Evolutionary conservation across 371 early-diverging fungal species (phyloP), one percentile per base, ranked within the genome.

Genomic region (Syncephalastrum sp.): DNA sequence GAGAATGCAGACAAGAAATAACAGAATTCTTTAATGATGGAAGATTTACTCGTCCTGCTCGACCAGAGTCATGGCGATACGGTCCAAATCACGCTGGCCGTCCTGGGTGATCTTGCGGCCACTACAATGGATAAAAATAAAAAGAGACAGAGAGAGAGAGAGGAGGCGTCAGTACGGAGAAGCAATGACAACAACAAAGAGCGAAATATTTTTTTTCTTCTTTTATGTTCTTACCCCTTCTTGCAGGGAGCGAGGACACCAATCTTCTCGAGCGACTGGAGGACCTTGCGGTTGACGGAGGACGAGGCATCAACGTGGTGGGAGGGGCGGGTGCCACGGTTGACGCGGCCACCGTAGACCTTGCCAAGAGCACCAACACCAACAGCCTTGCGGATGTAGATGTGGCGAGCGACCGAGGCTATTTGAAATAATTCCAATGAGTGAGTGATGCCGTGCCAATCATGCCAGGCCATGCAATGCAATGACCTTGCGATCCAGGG

Each of bases 261-360:
- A 68, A 99, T 88, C 91, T 96, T 94, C 87, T 97, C 98, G 60
- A 99, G 85, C 58, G 95, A 86, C 85, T 99, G 98, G 62, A 99
- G 82, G 61, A 90, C 91, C 87, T 95, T 95, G 77, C 99, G 91
- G 74, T 88, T 85, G 67, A 97, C 83, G 74, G 94, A 91, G 66
- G 96, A 96, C 47, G 97, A 94, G 59, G 88, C 90, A 55, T 84
- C 73, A 57, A 84, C 82, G 86, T 90, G 91, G 85, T 95, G 90
- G 82, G 92, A 93, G 67, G 97, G 97, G 65, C 95, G 87, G 72
- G 80, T 76, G 56, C 99, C 99, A 63, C 96, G 92, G 90, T 95
- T 93, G 67, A 86, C 82, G 65, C 88, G 76, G 63, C 95, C 94
- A 82, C 97, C 96, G 81, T 94, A 89, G 67, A 89, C 82, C 87